Percentiles rank a stretch among this genome's conserved stretches.
phyloP scores from a whole-genome alignment of 192 early-diverging fungal genomes.

The Coemansia aciculifera region DNA sequence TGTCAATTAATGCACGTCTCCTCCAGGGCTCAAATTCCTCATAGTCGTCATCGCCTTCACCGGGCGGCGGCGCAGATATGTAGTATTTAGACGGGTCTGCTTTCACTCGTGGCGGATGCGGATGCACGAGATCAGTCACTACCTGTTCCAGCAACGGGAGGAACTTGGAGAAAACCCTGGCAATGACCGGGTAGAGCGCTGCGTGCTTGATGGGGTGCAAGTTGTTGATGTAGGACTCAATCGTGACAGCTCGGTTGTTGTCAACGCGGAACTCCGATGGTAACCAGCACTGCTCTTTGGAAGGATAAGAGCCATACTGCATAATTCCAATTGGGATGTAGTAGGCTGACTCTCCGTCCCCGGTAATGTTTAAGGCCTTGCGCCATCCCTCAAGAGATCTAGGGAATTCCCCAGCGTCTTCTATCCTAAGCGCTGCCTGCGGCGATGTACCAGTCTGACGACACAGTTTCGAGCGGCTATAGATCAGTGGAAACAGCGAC shows the following conservation, averaged over 20 bases:
- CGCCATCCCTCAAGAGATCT: conserved; percentile 18
- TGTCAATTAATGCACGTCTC: too few relatives aligned
- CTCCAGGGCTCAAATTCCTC: background rate
- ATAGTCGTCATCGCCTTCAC: background rate
- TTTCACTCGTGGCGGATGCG: background rate
- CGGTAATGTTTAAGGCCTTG: background rate
- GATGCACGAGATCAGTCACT: conserved; percentile 28
- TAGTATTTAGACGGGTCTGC: background rate
- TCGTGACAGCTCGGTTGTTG: conserved; percentile 42
- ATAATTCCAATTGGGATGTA: background rate
- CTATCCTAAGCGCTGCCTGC: conserved; percentile 14
- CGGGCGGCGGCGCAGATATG: too few relatives aligned
- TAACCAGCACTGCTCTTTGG: conserved; percentile 63
- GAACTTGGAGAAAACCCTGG: too few relatives aligned
- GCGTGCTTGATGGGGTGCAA: too few relatives aligned
- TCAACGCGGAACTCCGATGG: conserved; percentile 62
- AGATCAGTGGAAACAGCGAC: conserved; percentile 54
- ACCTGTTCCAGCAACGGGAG: conserved; percentile 68
- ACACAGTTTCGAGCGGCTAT: conserved; percentile 17
- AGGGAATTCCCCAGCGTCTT: conserved; percentile 25
- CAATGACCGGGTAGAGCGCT: too few relatives aligned
- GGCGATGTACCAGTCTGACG: conserved; percentile 23
- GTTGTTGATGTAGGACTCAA: too few relatives aligned
- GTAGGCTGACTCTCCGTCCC: background rate
- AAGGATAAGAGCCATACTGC: background rate